Evolutionary conservation across 2,329 filamentous ascomycete genomes (phyloP).

Genomic region (Tetracladium maxilliforme): DNA sequence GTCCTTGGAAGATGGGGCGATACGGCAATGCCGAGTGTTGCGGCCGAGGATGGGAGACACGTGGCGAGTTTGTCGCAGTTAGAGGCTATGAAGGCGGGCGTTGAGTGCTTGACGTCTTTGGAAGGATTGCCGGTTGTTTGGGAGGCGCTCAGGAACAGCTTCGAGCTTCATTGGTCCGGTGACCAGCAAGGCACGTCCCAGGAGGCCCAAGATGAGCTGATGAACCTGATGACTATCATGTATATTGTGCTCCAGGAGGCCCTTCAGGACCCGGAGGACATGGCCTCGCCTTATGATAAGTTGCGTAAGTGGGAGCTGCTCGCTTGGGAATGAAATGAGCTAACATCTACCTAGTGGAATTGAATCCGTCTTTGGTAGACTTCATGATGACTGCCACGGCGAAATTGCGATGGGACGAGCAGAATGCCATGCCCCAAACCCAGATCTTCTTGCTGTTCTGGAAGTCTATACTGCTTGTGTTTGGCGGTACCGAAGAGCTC

Average conservation of each 20-base stretch:
- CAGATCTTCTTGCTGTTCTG: constrained; percentile 72
- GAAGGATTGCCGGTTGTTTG: constrained; percentile 14
- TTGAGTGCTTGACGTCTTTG: constrained; percentile 34
- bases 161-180: constrained; percentile 16
- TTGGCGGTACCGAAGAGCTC: constrained; percentile 66
- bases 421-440: constrained; percentile 44
- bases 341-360: constrained; percentile 22
- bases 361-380: constrained; percentile 55
- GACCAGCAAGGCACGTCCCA: constrained; percentile 34
- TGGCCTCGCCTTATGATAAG: too few species aligned
- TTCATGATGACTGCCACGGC: constrained; percentile 57
- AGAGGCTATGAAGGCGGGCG: constrained; percentile 40
- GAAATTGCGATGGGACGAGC: constrained; percentile 60
- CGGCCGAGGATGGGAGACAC: constrained; percentile 23
- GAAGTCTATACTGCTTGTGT: constrained; percentile 78
- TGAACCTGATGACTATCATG: constrained; percentile 48
- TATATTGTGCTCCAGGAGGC: constrained; percentile 44
- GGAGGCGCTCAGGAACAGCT: constrained; percentile 13
- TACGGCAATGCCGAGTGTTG: constrained; percentile 18
- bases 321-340: constrained; percentile 2
- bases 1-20: constrained; percentile 57
- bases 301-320: constrained; percentile 27
- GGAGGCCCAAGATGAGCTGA: constrained; percentile 46
- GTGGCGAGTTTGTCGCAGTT: constrained; percentile 41
- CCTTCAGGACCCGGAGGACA: constrained; percentile 32